A percentile compares a stretch with the other conserved stretches of the same genome.
Evolutionary conservation across 345 rosid genomes (phyloP).

Genomic region (Alliaria petiolata): DNA sequence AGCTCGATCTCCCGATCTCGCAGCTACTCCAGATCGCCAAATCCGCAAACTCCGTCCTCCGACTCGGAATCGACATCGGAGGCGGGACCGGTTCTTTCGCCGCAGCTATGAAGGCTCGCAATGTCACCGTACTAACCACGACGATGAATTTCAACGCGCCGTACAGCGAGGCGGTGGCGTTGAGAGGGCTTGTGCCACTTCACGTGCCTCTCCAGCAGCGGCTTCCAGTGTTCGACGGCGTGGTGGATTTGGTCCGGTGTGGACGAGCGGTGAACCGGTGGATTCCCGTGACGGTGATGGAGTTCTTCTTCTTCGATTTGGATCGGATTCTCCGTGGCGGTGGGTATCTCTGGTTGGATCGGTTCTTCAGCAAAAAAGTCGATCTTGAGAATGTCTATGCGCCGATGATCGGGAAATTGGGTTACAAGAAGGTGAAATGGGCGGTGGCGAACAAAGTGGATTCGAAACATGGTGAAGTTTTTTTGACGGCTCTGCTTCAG

Average conservation of each 20-base stretch:
- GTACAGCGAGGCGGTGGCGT: constrained; percentile 82
- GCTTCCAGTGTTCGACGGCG: constrained; percentile 87
- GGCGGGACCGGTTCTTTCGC: constrained; percentile 92
- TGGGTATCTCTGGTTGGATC: constrained; percentile 90
- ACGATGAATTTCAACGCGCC: constrained; percentile 92
- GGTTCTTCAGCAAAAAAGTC: constrained; percentile 62
- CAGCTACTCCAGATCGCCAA: constrained; percentile 76
- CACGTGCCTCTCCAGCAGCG: constrained; percentile 95
- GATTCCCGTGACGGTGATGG: constrained; percentile 81
- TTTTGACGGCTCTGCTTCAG: constrained; percentile 83
- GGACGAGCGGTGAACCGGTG: constrained; percentile 93
- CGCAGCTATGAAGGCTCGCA: constrained; percentile 66
- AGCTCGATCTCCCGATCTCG: constrained; percentile 81
- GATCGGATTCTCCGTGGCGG: constrained; percentile 86
- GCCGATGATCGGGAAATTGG: constrained; percentile 80
- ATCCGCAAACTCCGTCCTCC: constrained; percentile 48
- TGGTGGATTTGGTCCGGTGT: constrained; percentile 83
- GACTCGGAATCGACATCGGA: constrained; percentile 85
- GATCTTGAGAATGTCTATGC: constrained; percentile 72
- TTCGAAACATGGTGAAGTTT: constrained; percentile 85
- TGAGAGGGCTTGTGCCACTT: constrained; percentile 81
- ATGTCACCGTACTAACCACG: constrained; percentile 74
- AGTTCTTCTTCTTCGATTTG: constrained; percentile 76
- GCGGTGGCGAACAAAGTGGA: constrained; percentile 69
- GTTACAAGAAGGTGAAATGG: constrained; percentile 98